Evolutionary conservation across 2,329 filamentous ascomycete species (phyloP).

Genomic region (Colletotrichum gigasporum): DNA sequence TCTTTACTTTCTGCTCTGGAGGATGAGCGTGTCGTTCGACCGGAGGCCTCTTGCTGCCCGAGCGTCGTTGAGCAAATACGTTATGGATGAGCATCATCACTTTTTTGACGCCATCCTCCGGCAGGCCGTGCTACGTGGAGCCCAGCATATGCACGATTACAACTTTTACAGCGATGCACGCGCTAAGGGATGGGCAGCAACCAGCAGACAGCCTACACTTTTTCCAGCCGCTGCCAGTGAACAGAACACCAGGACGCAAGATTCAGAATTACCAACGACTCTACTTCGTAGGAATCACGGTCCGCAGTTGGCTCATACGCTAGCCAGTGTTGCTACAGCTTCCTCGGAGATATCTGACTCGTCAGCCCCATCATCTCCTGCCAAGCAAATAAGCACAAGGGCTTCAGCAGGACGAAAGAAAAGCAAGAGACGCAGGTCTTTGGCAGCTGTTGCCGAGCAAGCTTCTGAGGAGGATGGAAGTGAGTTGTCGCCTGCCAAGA

Average conservation of each 20-base stretch:
- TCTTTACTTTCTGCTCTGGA: constrained; percentile 49
- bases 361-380: no score
- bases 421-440: neutral
- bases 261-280: no score
- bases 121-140: constrained; percentile 9
- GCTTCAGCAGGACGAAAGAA: neutral
- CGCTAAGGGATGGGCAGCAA: neutral
- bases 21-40: constrained; percentile 33
- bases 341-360: no score
- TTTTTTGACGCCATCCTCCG: constrained; percentile 10
- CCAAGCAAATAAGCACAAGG: neutral
- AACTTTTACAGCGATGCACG: constrained; percentile 8
- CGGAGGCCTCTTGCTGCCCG: neutral
- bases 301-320: no score
- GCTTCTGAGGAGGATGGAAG: no score
- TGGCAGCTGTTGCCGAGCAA: neutral
- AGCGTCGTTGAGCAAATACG: neutral
- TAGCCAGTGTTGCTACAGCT: no score
- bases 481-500: neutral
- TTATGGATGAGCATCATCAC: constrained; percentile 13
- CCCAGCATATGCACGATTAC: constrained; percentile 19
- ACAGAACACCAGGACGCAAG: no score
- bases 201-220: neutral
- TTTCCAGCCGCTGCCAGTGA: neutral
- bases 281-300: no score